Evolutionary conservation across 148 eudicot species (phyloP).

Genomic region (Chenopodium formosanum): DNA sequence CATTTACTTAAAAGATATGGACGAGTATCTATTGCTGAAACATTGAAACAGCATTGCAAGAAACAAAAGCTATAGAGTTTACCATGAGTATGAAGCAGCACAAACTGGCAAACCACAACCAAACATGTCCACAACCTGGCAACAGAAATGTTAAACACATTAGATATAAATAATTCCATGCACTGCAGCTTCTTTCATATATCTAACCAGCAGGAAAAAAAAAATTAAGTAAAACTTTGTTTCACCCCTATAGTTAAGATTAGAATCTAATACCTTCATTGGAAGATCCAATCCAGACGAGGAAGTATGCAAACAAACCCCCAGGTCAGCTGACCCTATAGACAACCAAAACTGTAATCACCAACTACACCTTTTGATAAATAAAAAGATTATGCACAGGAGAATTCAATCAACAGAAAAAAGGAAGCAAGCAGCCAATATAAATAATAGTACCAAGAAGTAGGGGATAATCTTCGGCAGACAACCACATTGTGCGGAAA

Average conservation of each 20-base stretch:
- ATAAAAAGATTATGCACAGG: neutral
- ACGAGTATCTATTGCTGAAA: neutral
- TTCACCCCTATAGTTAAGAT: neutral
- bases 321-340: constrained; percentile 93
- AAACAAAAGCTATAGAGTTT: constrained; percentile 18
- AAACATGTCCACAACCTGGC: constrained; percentile 98
- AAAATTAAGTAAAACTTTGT: neutral
- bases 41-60: neutral
- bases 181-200: neutral
- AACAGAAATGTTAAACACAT: constrained; percentile 1
- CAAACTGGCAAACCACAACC: constrained; percentile 99
- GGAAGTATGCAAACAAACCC: constrained; percentile 96
- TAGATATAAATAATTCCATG: neutral
- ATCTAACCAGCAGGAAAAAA: neutral
- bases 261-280: constrained; percentile 65
- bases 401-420: neutral
- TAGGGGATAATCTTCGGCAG: constrained; percentile 89
- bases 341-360: constrained; percentile 13
- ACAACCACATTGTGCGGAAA: constrained; percentile 96
- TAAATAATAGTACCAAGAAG: constrained; percentile 65
- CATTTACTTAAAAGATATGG: no score
- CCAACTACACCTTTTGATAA: neutral
- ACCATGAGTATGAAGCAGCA: constrained; percentile 98
- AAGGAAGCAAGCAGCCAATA: neutral
- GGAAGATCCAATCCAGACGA: constrained; percentile 99